Conservation (phyloP, 2,329 filamentous ascomycete genomes). For the Fusarium brevicatenulatum region DNA sequence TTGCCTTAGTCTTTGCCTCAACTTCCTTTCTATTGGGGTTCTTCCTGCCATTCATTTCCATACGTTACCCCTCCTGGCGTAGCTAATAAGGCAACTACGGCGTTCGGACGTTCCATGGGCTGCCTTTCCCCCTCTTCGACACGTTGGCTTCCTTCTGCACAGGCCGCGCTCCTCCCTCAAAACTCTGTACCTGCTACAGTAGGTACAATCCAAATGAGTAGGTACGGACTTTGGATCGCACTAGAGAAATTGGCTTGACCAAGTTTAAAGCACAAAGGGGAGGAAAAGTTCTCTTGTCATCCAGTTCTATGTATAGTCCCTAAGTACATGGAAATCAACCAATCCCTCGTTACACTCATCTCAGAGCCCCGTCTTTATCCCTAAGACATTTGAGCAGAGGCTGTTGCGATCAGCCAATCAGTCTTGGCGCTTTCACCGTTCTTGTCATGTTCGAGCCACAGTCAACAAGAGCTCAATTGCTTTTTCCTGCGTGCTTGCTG, state of each 20-base stretch:
- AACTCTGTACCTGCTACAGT: background rate
- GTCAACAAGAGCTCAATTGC: conserved; percentile 9
- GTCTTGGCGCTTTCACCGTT: conserved; percentile 42
- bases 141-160: conserved; percentile 20
- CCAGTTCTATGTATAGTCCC: conserved; percentile 8
- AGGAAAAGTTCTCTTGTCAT: background rate
- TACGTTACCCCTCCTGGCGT: conserved; percentile 19
- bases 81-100: conserved; percentile 23
- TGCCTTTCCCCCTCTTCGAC: conserved; percentile 32
- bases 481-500: conserved; percentile 19
- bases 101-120: conserved; percentile 15
- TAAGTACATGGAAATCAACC: background rate
- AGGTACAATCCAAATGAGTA: background rate
- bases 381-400: conserved; percentile 16
- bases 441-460: conserved; percentile 23
- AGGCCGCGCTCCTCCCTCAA: conserved; percentile 7
- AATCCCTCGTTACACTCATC: conserved; percentile 9
- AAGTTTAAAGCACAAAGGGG: conserved; percentile 1
- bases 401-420: conserved; percentile 38
- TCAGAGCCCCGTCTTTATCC: conserved; percentile 26
- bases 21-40: conserved; percentile 37
- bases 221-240: background rate
- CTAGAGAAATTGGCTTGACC: background rate
- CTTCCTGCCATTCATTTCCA: conserved; percentile 29
- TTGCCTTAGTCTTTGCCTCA: conserved; percentile 39